Base-by-base conservation (phyloP, 257 asterid genomes). In the Datura wrightii region DNA sequence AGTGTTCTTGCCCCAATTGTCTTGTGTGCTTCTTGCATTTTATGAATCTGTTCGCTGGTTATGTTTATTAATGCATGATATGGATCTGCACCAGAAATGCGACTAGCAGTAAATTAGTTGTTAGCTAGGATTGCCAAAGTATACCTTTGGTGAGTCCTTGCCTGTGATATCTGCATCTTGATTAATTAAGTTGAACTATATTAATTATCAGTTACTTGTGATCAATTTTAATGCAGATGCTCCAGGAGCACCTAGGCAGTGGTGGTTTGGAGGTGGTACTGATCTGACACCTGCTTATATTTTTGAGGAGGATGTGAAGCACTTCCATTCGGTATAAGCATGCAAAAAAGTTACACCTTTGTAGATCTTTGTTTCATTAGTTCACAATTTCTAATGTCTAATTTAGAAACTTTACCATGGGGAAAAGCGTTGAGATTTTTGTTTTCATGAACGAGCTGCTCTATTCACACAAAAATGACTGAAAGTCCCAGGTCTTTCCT, bases 231-330 rank as follows among this genome's bases (percentile, higher is more conserved):
- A 8, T 79, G 89, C 94, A 96, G 99, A 96, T 91, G 88, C 93
- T 88, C 97, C 97, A 14, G 98, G 99, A 85, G 97, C 99, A 80
- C 99, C 99, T 82, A 91, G 90, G 67, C 96, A 92, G 50, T 96
- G 99, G 99, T 96, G 99, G 99, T 96, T 96, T 88, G 99, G 99
- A 71, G 99, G 99, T 83, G 98, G 98, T 85, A 96, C 98, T 36
- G 99, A 96, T 91, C 89, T 94, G 90, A 94, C 99, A 55, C 99
- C 99, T 86, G 93, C 99, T 67, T 96, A 96, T 93, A 89, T 96
- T 85, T 96, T 94, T 87, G 98, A 96, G 88, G 99, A 96, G 89
- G 99, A 96, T 79, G 97, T 94, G 63, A 93, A 91, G 89, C 99
- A 96, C 88, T 96, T 96, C 85, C 99, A 96, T 88, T 91, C 87